phyloP scores from a whole-genome alignment of 2,329 filamentous ascomycete genomes.

The Fusarium siculi region DNA sequence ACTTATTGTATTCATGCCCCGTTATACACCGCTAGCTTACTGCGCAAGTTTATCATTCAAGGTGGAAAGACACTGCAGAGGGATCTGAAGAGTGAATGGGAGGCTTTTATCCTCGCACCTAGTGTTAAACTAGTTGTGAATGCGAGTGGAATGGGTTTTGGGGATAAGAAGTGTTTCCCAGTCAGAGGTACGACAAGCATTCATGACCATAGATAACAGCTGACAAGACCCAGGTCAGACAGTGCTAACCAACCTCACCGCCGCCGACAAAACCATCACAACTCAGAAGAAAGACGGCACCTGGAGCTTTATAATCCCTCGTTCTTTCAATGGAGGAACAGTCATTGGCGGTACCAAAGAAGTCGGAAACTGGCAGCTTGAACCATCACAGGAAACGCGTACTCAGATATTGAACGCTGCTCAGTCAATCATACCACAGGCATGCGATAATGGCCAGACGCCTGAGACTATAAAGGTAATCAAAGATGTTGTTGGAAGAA shows the following conservation, averaged over 20 bases:
- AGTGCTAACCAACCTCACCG: slow-evolving; percentile 51
- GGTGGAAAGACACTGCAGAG: slow-evolving; percentile 45
- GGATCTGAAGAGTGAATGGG: slow-evolving; percentile 47
- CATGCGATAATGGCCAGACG: not conserved
- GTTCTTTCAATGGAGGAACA: slow-evolving; percentile 70
- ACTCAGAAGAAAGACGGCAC: slow-evolving; percentile 70
- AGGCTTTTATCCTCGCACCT: slow-evolving; percentile 42
- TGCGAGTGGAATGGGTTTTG: slow-evolving; percentile 50
- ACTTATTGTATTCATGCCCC: slow-evolving; percentile 67
- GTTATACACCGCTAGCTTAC: slow-evolving; percentile 57
- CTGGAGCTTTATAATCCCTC: slow-evolving; percentile 72
- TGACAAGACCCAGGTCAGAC: slow-evolving; percentile 46
- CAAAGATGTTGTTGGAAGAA: slow-evolving; percentile 58
- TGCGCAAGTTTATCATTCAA: slow-evolving; percentile 47
- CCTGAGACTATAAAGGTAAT: slow-evolving; percentile 46
- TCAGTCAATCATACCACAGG: slow-evolving; percentile 19
- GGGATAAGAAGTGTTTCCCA: slow-evolving; percentile 48
- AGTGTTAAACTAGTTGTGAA: slow-evolving; percentile 47
- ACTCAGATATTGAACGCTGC: slow-evolving; percentile 40
- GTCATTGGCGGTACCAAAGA: slow-evolving; percentile 75
- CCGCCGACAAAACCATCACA: slow-evolving; percentile 59
- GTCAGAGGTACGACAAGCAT: slow-evolving; percentile 42
- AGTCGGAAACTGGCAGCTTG: slow-evolving; percentile 63
- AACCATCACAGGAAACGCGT: slow-evolving; percentile 60
- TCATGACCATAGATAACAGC: not conserved